phyloP scores from a whole-genome alignment of 1,284 basidiomycete species.

The Austropuccinia psidii region DNA sequence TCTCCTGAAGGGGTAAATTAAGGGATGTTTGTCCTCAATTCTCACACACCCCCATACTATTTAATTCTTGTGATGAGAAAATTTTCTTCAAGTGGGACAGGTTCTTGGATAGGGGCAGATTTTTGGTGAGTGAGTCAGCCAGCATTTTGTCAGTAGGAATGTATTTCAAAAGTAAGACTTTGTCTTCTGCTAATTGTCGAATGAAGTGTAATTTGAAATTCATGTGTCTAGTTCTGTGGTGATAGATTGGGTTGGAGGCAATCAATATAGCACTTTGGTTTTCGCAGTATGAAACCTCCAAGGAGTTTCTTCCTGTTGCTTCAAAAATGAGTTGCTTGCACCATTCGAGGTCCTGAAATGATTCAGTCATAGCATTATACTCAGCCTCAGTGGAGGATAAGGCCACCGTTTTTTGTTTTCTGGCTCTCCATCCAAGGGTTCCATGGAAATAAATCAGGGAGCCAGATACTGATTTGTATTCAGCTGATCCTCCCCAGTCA shows the following conservation, averaged over 20 bases:
- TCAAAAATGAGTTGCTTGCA: not conserved
- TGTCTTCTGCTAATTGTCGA: too few species aligned
- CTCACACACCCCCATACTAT: too few species aligned
- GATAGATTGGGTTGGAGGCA: not conserved
- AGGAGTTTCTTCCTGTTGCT: not conserved
- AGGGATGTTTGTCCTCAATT: too few species aligned
- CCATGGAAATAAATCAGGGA: not conserved
- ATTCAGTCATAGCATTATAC: not conserved
- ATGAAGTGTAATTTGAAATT: not conserved
- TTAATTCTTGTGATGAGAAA: too few species aligned
- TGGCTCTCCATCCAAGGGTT: not conserved
- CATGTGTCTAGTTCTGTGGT: not conserved
- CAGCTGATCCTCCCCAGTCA: not conserved
- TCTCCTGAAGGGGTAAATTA: too few species aligned
- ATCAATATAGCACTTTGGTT: not conserved
- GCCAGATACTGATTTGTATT: not conserved
- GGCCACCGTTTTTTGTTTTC: not conserved
- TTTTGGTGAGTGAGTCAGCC: too few species aligned
- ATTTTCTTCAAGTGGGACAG: too few species aligned
- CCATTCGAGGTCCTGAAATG: not conserved
- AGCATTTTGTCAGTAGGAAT: too few species aligned
- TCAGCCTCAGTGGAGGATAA: slow-evolving; percentile 1
- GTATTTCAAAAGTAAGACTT: too few species aligned
- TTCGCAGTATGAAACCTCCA: not conserved
- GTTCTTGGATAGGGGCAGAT: too few species aligned